These are phyloP conservation scores for Serendipita sp. DNA, from an alignment of 768 basidiomycete genomes.

Conservation along the genomic window DNA sequence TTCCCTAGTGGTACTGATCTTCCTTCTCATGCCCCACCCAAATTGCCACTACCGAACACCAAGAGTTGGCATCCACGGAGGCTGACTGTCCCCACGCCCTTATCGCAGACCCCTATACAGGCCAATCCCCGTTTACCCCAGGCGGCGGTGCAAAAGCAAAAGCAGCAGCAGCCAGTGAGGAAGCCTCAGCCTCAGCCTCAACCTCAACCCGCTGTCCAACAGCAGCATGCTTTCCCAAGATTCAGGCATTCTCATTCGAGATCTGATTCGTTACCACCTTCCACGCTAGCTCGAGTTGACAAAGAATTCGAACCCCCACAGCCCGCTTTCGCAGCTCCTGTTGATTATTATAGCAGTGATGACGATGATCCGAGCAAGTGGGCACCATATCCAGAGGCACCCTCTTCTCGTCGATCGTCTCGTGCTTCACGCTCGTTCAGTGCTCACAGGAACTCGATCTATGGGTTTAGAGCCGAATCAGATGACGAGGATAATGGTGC, in stretches of 20 bases:
- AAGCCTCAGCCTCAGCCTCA: not conserved
- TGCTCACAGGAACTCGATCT: not conserved
- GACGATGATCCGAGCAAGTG: conserved; percentile 6
- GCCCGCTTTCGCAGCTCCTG: not conserved
- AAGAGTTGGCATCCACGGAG: not conserved
- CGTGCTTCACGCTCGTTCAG: not conserved
- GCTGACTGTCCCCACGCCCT: not conserved
- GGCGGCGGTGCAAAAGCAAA: not conserved
- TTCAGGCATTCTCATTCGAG: not conserved
- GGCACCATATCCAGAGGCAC: conserved; percentile 1
- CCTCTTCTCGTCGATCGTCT: not conserved
- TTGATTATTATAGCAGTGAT: conserved; percentile 5
- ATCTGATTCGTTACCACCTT: not conserved
- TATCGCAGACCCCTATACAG: not conserved
- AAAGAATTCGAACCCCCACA: not conserved
- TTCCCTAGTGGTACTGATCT: not conserved
- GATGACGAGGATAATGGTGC: not conserved
- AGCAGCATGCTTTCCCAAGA: not conserved
- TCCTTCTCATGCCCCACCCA: not conserved
- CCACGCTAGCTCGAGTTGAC: not conserved
- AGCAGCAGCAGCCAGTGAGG: not conserved
- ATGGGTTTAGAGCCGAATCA: not conserved
- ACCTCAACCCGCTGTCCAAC: not conserved
- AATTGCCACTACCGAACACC: not conserved
- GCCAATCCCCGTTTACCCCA: not conserved